phyloP scores from a whole-genome alignment of 129 eudicot species.

The Centrapalus pauciflorus region DNA sequence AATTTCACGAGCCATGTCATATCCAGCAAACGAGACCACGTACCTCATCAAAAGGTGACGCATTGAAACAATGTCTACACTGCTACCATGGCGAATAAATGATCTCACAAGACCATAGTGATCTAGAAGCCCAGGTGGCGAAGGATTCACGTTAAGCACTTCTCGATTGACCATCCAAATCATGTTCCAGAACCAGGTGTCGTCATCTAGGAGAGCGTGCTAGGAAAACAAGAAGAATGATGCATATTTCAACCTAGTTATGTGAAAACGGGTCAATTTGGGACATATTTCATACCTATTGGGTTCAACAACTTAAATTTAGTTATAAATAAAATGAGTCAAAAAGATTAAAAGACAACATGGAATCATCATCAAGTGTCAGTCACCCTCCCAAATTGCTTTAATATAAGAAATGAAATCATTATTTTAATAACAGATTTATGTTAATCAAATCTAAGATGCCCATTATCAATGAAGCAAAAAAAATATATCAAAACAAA shows the following conservation, averaged over 20 bases:
- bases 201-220: not conserved
- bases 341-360: no score
- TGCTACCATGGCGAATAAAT: slow-evolving; percentile 4
- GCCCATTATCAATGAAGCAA: no score
- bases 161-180: not conserved
- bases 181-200: not conserved
- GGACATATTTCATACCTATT: not conserved
- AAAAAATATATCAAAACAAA: not conserved
- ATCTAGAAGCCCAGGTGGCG: not conserved
- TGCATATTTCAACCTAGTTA: not conserved
- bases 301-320: not conserved
- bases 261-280: not conserved
- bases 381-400: not conserved
- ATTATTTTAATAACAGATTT: no score
- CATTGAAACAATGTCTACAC: not conserved
- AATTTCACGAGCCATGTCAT: not conserved
- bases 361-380: no score
- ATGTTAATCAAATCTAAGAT: no score
- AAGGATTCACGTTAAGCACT: not conserved
- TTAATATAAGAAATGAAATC: no score
- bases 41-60: not conserved
- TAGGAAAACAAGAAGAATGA: not conserved
- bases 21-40: not conserved
- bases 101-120: slow-evolving; percentile 7
- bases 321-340: no score